Evolutionary conservation across 768 basidiomycete species (phyloP).

Genomic region (Leccinum subgranulosum): DNA sequence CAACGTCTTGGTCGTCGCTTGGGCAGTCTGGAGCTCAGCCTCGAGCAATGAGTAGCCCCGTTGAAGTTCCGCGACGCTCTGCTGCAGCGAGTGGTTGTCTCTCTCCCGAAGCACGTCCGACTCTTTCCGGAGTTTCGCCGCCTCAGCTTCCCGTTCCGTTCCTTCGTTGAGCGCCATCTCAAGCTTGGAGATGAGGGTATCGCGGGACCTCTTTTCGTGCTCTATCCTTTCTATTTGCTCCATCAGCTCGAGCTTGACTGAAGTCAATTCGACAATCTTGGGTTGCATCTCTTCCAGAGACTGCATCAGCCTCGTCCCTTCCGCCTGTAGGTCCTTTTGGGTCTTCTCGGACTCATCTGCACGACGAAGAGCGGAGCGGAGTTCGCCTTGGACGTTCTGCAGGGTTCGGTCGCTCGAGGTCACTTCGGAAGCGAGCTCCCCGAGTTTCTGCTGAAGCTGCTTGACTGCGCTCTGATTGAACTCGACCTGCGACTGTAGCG

Average conservation of each 20-base stretch:
- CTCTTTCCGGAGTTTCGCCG: constrained; percentile 43
- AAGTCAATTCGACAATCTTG: constrained; percentile 80
- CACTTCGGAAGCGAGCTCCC: constrained; percentile 52
- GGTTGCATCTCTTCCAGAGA: constrained; percentile 84
- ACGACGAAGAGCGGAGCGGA: constrained; percentile 59
- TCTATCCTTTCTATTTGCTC: constrained; percentile 62
- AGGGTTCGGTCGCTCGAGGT: constrained; percentile 52
- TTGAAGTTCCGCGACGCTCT: constrained; percentile 56
- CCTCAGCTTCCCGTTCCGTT: constrained; percentile 47
- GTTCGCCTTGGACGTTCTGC: constrained; percentile 61
- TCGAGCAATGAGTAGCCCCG: constrained; percentile 60
- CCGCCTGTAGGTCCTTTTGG: constrained; percentile 69
- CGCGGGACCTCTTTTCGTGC: constrained; percentile 50
- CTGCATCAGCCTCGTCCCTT: constrained; percentile 74
- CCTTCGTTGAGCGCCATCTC: constrained; percentile 57
- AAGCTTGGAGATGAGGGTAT: constrained; percentile 57
- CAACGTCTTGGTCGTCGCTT: constrained; percentile 51
- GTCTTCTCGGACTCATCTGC: constrained; percentile 72
- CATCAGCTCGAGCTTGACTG: constrained; percentile 62
- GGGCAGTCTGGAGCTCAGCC: constrained; percentile 54
- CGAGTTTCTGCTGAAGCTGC: constrained; percentile 59
- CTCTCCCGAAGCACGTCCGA: constrained; percentile 48
- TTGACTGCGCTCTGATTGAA: constrained; percentile 44
- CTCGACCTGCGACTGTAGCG: constrained; percentile 46
- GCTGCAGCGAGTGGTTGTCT: constrained; percentile 47